phyloP scores from a whole-genome alignment of 2,329 filamentous ascomycete genomes.

The Arthrobotrys sinensis region DNA sequence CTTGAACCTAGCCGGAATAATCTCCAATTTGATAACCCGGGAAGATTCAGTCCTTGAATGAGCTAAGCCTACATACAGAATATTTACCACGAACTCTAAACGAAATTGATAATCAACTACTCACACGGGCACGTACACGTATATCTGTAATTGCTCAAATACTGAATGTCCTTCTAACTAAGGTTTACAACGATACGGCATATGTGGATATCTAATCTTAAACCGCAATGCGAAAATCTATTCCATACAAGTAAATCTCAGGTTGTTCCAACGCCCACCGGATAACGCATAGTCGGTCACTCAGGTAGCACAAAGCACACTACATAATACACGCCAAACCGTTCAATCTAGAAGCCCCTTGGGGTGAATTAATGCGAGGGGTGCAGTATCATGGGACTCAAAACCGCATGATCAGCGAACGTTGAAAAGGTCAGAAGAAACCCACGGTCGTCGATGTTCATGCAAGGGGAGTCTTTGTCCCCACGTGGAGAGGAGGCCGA shows the following conservation, averaged over 20 bases:
- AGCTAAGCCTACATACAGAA: too few relatives aligned
- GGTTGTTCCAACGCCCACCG: too few relatives aligned
- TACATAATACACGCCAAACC: background rate
- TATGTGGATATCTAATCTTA: background rate
- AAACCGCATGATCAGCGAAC: constrained; percentile 5
- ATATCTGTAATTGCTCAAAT: too few relatives aligned
- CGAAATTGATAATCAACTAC: too few relatives aligned
- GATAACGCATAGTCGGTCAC: background rate
- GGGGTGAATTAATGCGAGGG: background rate
- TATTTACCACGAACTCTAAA: too few relatives aligned
- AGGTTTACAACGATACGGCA: background rate
- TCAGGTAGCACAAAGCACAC: constrained; percentile 4
- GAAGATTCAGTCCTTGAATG: too few relatives aligned
- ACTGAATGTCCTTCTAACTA: too few relatives aligned
- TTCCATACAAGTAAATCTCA: background rate
- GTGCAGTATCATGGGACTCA: background rate
- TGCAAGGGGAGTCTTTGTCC: background rate
- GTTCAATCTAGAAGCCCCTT: background rate
- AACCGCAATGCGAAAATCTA: background rate
- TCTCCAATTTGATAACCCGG: too few relatives aligned
- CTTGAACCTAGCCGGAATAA: too few relatives aligned
- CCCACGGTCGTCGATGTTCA: background rate
- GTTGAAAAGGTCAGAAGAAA: background rate
- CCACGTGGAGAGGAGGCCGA: constrained; percentile 2
- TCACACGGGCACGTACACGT: too few relatives aligned